Conservation (phyloP, 106 monocot genomes). For the Allium fistulosum region DNA sequence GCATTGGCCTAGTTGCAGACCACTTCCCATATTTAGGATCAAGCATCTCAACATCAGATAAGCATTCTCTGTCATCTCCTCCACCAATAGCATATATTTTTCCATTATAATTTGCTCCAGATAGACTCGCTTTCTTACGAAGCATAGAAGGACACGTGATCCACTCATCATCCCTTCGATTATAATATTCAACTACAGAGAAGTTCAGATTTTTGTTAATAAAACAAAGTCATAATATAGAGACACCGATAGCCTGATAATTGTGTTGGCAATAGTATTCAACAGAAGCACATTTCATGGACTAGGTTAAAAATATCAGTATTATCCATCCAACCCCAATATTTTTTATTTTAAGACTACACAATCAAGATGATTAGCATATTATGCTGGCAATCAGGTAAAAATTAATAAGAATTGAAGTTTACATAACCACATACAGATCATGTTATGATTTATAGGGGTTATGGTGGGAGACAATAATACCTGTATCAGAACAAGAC, state of each 20-base stretch:
- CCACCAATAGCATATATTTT: constrained; percentile 92
- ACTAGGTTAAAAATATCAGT: too few species aligned
- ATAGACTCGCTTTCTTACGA: constrained; percentile 49
- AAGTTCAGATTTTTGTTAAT: background rate
- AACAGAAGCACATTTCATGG: too few species aligned
- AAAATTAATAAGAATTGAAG: background rate
- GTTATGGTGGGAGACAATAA: too few species aligned
- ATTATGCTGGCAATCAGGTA: too few species aligned
- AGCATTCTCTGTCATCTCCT: constrained; percentile 36
- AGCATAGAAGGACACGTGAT: constrained; percentile 34
- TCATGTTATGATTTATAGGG: too few species aligned
- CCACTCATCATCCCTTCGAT: constrained; percentile 36
- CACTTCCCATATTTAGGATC: constrained; percentile 65
- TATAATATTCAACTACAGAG: constrained; percentile 72
- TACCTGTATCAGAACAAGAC: constrained; percentile 58
- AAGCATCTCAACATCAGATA: constrained; percentile 75
- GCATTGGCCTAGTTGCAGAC: constrained; percentile 47
- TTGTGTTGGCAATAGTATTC: too few species aligned
- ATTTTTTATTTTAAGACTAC: too few species aligned
- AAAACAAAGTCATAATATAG: too few species aligned
- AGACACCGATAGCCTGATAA: too few species aligned
- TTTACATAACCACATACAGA: constrained; percentile 61
- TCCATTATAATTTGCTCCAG: constrained; percentile 38
- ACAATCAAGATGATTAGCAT: too few species aligned
- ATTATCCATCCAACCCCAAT: too few species aligned